Conservation (phyloP, 495 filamentous ascomycete genomes). For the Xylona heveae region DNA sequence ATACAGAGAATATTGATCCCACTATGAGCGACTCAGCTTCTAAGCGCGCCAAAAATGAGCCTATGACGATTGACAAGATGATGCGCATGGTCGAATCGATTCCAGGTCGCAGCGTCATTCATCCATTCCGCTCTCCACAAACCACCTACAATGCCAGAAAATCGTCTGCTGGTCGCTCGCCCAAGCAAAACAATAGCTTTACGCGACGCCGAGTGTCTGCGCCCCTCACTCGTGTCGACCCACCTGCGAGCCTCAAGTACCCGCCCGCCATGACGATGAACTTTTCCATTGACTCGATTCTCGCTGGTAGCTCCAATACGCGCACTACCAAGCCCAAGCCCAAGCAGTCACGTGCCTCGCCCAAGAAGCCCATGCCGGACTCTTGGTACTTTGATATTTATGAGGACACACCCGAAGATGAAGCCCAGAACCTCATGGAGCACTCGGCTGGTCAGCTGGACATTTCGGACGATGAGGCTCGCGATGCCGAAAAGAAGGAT, state of each 20-base stretch:
- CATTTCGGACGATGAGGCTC: constrained; percentile 45
- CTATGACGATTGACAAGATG: constrained; percentile 16
- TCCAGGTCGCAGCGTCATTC: constrained; percentile 9
- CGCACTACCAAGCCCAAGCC: constrained; percentile 20
- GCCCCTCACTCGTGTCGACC: constrained; percentile 36
- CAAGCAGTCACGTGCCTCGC: constrained; percentile 6
- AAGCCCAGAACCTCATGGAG: constrained; percentile 76
- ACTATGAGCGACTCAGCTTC: constrained; percentile 30
- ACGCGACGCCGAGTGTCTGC: constrained; percentile 32
- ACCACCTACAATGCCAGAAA: constrained; percentile 13
- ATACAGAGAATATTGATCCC: constrained; percentile 73
- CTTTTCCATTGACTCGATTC: constrained; percentile 58
- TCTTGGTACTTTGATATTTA: constrained; percentile 90
- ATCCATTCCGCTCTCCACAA: constrained; percentile 15
- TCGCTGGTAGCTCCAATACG: constrained; percentile 42
- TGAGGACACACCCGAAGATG: constrained; percentile 75
- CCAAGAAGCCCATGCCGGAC: constrained; percentile 24
- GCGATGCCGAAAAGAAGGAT: constrained; percentile 19
- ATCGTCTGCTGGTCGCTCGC: constrained; percentile 16
- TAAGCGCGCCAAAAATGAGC: constrained; percentile 45
- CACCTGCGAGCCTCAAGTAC: constrained; percentile 19
- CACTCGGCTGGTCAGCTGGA: constrained; percentile 74
- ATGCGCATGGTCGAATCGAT: constrained; percentile 15
- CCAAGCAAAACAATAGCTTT: constrained; percentile 40
- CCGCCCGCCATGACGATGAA: constrained; percentile 12